Evolutionary conservation across 768 basidiomycete species (phyloP).

Genomic region (Auricularia sp.): DNA sequence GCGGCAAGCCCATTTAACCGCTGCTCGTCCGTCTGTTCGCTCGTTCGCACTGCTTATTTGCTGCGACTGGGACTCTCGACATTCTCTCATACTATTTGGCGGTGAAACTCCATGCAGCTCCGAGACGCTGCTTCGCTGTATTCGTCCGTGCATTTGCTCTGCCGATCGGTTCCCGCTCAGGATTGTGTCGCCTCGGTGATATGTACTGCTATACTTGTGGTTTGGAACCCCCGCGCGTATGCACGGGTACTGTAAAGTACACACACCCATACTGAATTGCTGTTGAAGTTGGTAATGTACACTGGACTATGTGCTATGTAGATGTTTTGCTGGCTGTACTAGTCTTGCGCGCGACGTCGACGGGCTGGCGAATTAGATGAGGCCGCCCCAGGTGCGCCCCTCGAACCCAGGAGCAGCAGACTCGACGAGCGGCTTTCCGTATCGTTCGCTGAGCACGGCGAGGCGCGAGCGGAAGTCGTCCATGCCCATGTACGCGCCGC

Average conservation of each 20-base stretch:
- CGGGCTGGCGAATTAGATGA: not conserved
- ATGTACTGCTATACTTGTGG: not conserved
- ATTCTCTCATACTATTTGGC: no score
- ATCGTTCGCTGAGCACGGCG: slow-evolving; percentile 54
- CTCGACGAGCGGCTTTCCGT: slow-evolving; percentile 18
- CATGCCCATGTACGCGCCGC: slow-evolving; percentile 86
- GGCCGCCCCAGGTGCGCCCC: not conserved
- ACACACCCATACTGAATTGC: not conserved
- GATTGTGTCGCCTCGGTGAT: no score
- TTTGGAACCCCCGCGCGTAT: not conserved
- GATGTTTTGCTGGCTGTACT: no score
- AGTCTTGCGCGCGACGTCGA: no score
- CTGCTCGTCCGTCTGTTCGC: no score
- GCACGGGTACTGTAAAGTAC: not conserved
- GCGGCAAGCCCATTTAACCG: no score
- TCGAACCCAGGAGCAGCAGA: not conserved
- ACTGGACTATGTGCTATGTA: not conserved
- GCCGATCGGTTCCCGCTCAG: no score
- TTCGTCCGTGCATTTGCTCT: no score
- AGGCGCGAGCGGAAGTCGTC: slow-evolving; percentile 86
- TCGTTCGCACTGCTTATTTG: no score
- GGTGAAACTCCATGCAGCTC: no score
- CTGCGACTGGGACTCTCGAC: no score
- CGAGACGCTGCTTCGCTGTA: no score
- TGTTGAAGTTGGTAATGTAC: not conserved